Conservation (phyloP, 106 monocot species). For the Platanthera guangdongensis region DNA sequence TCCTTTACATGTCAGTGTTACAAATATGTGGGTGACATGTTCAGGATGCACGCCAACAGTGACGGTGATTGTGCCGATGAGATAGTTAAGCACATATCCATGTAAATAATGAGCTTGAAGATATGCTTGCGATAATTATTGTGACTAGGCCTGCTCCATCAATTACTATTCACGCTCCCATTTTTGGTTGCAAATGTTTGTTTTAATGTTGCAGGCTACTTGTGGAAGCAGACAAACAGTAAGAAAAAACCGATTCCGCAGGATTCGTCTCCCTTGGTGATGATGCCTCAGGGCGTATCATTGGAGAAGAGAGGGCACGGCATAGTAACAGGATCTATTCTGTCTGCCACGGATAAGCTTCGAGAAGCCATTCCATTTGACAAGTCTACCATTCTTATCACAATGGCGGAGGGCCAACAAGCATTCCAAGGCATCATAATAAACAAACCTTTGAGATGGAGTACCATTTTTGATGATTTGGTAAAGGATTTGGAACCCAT, state of each 20-base stretch:
- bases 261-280: constrained; percentile 2
- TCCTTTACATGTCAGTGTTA: too few species aligned
- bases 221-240: constrained; percentile 40
- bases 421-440: constrained; percentile 71
- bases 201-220: constrained; percentile 6
- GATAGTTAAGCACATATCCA: not conserved
- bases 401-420: constrained; percentile 29
- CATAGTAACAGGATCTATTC: constrained; percentile 50
- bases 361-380: constrained; percentile 44
- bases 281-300: not conserved
- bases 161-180: not conserved
- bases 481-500: constrained; percentile 31
- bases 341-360: constrained; percentile 66
- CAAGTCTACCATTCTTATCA: constrained; percentile 62
- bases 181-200: not conserved
- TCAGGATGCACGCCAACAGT: too few species aligned
- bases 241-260: not conserved
- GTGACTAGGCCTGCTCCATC: not conserved
- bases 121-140: not conserved
- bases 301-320: constrained; percentile 5
- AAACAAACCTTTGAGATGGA: constrained; percentile 78
- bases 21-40: too few species aligned
- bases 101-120: not conserved
- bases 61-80: too few species aligned
- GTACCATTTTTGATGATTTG: constrained; percentile 29